Evolutionary conservation across 345 rosid genomes (phyloP).

Genomic region (Brassica cretica): DNA sequence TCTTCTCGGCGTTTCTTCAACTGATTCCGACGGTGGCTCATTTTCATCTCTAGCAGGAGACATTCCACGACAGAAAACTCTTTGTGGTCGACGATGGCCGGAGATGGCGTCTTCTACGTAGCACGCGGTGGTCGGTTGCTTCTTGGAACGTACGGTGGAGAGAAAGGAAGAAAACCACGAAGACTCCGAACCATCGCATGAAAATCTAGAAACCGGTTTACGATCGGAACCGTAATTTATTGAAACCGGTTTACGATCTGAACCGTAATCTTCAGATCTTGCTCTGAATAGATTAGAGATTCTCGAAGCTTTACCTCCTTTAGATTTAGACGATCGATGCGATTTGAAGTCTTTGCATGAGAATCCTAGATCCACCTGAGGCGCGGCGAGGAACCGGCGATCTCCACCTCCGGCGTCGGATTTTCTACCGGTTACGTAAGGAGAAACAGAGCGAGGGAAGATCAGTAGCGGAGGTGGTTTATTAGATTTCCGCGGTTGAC

Average conservation of each 20-base stretch:
- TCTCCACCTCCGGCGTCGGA: slow-evolving; percentile 43
- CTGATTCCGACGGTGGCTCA: slow-evolving; percentile 44
- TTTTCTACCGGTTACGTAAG: background rate
- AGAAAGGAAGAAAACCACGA: slow-evolving; percentile 61
- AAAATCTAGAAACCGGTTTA: background rate
- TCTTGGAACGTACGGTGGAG: slow-evolving; percentile 44
- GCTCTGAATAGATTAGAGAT: slow-evolving; percentile 56
- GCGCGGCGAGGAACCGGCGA: slow-evolving; percentile 2
- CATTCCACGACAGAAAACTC: slow-evolving; percentile 66
- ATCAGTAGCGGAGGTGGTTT: slow-evolving; percentile 42
- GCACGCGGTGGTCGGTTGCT: slow-evolving; percentile 36
- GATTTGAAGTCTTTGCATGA: slow-evolving; percentile 39
- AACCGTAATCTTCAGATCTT: slow-evolving; percentile 51
- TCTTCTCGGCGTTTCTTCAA: slow-evolving; percentile 49
- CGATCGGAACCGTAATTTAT: slow-evolving; percentile 37
- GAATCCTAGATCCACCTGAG: slow-evolving; percentile 42
- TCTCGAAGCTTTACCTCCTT: slow-evolving; percentile 42
- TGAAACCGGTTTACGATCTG: slow-evolving; percentile 47
- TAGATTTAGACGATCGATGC: slow-evolving; percentile 30
- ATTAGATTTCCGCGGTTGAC: slow-evolving; percentile 27
- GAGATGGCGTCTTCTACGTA: slow-evolving; percentile 33
- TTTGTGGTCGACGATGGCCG: slow-evolving; percentile 37
- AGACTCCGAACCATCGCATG: background rate
- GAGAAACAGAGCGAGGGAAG: slow-evolving; percentile 64
- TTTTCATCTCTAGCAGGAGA: slow-evolving; percentile 63